phyloP scores from a whole-genome alignment of 2,329 filamentous ascomycete genomes.

The Thermothelomyces thermophilus region DNA sequence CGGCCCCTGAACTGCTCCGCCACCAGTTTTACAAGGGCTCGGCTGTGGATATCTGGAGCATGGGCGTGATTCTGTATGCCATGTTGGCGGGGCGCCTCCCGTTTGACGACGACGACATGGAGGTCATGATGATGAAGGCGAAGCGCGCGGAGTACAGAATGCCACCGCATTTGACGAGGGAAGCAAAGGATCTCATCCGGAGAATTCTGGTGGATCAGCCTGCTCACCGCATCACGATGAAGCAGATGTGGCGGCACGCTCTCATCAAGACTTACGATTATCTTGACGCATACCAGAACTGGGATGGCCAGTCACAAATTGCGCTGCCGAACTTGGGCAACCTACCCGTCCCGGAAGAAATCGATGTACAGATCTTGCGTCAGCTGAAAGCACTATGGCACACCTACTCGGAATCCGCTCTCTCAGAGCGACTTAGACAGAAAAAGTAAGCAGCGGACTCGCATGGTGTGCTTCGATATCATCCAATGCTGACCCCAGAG shows the following conservation, averaged over 20 bases:
- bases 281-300: conserved; percentile 58
- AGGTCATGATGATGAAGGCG: conserved; percentile 55
- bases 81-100: conserved; percentile 78
- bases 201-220: conserved; percentile 76
- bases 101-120: conserved; percentile 64
- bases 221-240: conserved; percentile 68
- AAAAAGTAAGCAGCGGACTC: conserved; percentile 50
- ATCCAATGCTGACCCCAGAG: conserved; percentile 2
- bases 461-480: not conserved
- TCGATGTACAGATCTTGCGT: conserved; percentile 75
- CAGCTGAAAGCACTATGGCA: conserved; percentile 92
- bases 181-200: conserved; percentile 71
- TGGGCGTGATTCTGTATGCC: conserved; percentile 83
- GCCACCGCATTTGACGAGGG: conserved; percentile 54
- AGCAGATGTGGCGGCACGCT: conserved; percentile 79
- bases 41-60: conserved; percentile 89
- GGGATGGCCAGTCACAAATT: conserved; percentile 46
- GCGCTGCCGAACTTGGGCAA: conserved; percentile 57
- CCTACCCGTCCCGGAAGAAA: conserved; percentile 54
- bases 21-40: conserved; percentile 74
- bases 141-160: conserved; percentile 56
- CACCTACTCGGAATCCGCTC: conserved; percentile 64
- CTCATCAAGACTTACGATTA: conserved; percentile 79
- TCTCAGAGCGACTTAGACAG: conserved; percentile 62
- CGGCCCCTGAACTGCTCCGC: conserved; percentile 83